A percentile compares a stretch with the other conserved stretches of the same genome.
phyloP scores from a whole-genome alignment of 768 basidiomycete species.

The Heimioporus sp. region DNA sequence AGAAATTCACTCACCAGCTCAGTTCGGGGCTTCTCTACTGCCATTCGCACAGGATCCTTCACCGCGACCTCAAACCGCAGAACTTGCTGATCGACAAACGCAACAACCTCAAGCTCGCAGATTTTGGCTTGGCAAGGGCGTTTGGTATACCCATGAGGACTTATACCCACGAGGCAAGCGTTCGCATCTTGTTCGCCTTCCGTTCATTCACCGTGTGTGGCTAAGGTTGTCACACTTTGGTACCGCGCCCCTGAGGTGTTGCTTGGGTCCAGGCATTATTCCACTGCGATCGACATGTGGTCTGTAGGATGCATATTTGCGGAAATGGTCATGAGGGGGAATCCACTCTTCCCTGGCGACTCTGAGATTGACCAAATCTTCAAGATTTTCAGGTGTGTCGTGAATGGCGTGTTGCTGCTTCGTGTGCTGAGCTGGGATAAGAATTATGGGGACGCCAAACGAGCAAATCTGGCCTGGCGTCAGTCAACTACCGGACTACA shows the following conservation, averaged over 20 bases:
- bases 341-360: slow-evolving; percentile 94
- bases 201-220: slow-evolving; percentile 8
- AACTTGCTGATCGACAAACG: slow-evolving; percentile 89
- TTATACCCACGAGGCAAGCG: slow-evolving; percentile 93
- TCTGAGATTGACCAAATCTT: slow-evolving; percentile 99
- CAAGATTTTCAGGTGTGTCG: slow-evolving; percentile 88
- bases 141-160: slow-evolving; percentile 98
- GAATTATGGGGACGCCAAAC: slow-evolving; percentile 91
- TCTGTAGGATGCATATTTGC: slow-evolving; percentile 99
- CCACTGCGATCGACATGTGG: slow-evolving; percentile 99
- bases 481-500: slow-evolving; percentile 87
- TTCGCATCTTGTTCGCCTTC: neutral
- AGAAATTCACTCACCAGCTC: slow-evolving; percentile 98
- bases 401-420: neutral
- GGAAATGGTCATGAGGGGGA: slow-evolving; percentile 94
- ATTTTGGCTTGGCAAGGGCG: slow-evolving; percentile 94
- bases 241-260: slow-evolving; percentile 98
- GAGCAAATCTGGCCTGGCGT: slow-evolving; percentile 94
- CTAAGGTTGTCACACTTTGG: slow-evolving; percentile 99
- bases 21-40: slow-evolving; percentile 90
- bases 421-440: slow-evolving; percentile 31
- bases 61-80: slow-evolving; percentile 95
- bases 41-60: slow-evolving; percentile 94
- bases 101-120: slow-evolving; percentile 92
- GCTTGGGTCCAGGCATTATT: slow-evolving; percentile 93